A percentile compares a stretch with the other conserved stretches of the same genome.
These are phyloP conservation scores for Penicillium sp. DNA, from an alignment of 2,329 filamentous ascomycete genomes.

Conservation along the genomic window DNA sequence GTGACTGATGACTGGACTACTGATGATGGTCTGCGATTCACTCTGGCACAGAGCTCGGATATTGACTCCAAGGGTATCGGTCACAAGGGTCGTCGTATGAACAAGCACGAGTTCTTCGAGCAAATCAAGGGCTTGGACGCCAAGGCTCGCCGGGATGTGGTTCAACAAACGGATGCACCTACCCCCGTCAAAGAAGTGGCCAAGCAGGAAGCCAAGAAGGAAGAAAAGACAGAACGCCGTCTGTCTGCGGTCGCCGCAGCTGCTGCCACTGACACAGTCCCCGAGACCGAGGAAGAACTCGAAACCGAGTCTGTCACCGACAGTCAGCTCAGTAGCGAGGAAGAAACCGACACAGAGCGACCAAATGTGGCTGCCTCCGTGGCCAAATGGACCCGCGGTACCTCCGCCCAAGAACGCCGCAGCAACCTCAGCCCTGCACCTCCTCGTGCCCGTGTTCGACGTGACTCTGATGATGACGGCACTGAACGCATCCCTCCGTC, in stretches of 20 bases:
- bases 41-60: slow-evolving; percentile 51
- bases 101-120: slow-evolving; percentile 63
- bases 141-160: slow-evolving; percentile 52
- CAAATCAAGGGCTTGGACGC: slow-evolving; percentile 62
- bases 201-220: slow-evolving; percentile 29
- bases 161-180: slow-evolving; percentile 44
- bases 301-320: slow-evolving; percentile 27
- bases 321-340: slow-evolving; percentile 26
- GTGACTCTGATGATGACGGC: slow-evolving; percentile 46
- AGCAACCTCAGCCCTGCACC: slow-evolving; percentile 33
- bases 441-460: slow-evolving; percentile 23
- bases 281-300: slow-evolving; percentile 18
- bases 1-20: slow-evolving; percentile 35
- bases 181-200: slow-evolving; percentile 41
- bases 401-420: slow-evolving; percentile 42
- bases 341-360: slow-evolving; percentile 19
- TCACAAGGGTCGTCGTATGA: slow-evolving; percentile 59
- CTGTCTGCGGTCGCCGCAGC: slow-evolving; percentile 20
- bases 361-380: slow-evolving; percentile 41
- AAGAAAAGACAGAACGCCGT: slow-evolving; percentile 27
- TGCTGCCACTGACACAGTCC: slow-evolving; percentile 14
- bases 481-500: slow-evolving; percentile 44
- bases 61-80: slow-evolving; percentile 35
- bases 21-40: slow-evolving; percentile 61
- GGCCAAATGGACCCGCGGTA: slow-evolving; percentile 35